Percentiles rank a stretch among this genome's conserved stretches.
Evolutionary conservation across 768 basidiomycete species (phyloP).

Genomic region (Lentinula sp.): DNA sequence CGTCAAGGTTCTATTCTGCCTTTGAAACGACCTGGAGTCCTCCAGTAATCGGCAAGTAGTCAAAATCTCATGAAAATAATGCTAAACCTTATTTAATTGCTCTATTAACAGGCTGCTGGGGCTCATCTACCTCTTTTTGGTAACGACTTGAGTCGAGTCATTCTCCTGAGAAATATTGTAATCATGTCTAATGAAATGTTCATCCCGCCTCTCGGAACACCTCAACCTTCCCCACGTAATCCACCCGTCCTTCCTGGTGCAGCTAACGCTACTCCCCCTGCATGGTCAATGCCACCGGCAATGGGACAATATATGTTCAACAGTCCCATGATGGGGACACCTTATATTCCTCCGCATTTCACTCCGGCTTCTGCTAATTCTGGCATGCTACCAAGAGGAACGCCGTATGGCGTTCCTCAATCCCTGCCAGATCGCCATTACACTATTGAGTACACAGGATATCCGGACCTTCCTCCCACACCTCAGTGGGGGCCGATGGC

Average conservation of each 20-base stretch:
- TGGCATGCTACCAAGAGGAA: background rate
- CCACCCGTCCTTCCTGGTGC: background rate
- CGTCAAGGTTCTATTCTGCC: background rate
- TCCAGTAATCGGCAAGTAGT: background rate
- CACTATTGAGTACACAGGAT: background rate
- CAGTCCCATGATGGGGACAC: background rate
- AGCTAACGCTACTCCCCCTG: background rate
- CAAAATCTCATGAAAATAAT: background rate
- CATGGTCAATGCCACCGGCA: background rate
- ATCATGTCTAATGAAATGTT: constrained; percentile 5
- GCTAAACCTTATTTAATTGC: background rate
- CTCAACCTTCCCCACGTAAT: constrained; percentile 5
- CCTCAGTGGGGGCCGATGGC: background rate
- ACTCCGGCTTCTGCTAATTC: background rate
- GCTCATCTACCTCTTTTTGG: background rate
- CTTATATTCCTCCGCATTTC: background rate
- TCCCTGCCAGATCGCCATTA: background rate
- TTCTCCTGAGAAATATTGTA: background rate
- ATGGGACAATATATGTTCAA: constrained; percentile 3
- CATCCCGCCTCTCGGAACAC: constrained; percentile 6
- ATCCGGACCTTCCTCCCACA: background rate
- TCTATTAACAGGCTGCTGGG: background rate
- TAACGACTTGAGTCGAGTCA: background rate
- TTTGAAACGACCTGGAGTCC: background rate
- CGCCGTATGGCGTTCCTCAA: background rate